Percentiles rank a stretch among this genome's conserved stretches.
Conservation (phyloP, 2,329 filamentous ascomycete genomes). For the Colletotrichum scovillei region DNA sequence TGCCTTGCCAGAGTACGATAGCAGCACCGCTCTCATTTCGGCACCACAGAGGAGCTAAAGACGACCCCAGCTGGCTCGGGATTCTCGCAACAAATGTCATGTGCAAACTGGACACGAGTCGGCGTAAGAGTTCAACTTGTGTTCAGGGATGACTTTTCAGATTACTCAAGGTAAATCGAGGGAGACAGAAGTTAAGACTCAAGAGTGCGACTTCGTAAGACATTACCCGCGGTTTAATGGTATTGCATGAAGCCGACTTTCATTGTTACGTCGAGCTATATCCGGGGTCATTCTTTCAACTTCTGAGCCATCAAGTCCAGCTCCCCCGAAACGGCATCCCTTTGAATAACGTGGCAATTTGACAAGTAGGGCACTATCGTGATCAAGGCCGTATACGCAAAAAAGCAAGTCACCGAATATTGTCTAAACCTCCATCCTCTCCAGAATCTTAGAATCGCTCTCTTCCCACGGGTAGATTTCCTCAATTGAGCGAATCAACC, state of each 20-base stretch:
- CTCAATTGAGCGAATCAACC: slow-evolving; percentile 31
- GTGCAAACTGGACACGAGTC: neutral
- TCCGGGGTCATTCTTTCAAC: neutral
- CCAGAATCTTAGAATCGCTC: slow-evolving; percentile 22
- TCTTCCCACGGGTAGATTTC: slow-evolving; percentile 31
- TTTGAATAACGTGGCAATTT: neutral
- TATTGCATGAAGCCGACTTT: neutral
- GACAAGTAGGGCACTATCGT: neutral
- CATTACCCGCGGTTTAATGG: neutral
- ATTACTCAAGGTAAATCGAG: neutral
- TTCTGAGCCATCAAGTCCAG: neutral
- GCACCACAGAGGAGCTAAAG: no score
- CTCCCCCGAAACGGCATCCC: no score
- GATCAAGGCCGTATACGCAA: no score
- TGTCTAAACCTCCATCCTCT: neutral
- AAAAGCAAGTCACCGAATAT: no score
- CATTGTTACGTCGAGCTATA: no score
- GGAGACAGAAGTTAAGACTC: neutral
- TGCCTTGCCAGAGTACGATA: no score
- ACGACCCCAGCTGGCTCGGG: neutral
- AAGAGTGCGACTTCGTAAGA: neutral
- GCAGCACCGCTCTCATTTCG: no score
- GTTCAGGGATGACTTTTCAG: neutral
- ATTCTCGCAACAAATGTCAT: neutral
- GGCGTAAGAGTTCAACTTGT: neutral